Evolutionary conservation across 208 protist genomes (phyloP), one percentile per base, ranked within the genome.

Genomic region (Acanthamoeba healyi): DNA sequence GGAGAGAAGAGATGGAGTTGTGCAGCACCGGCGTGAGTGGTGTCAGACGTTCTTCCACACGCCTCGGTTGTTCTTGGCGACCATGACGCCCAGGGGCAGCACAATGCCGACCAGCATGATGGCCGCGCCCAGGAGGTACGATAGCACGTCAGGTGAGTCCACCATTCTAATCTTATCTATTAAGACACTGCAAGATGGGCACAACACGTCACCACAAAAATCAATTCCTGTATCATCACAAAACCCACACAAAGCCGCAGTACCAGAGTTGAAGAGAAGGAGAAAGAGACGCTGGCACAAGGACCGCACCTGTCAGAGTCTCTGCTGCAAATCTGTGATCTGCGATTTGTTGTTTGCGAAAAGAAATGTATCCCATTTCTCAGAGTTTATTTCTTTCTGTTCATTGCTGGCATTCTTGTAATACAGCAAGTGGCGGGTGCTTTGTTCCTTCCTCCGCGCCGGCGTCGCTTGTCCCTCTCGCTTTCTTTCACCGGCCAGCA

Each of bases 51-150:
- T 90, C 82, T 90, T 90, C 54, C 49, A 90, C 34, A 90, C 82
- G 82, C 82, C 82, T 9, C 42, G 65, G 34, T 90, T 90, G 82
- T 90, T 90, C 82, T 90, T 90, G n/a, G 40, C 34, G 22, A 90
- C 82, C 54, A 82, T 74, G 44, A 94, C 56, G 77, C 70, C 51
- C 46, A 92, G 79, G 5, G 42, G 40, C 1, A 94, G 34, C 29
- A 65, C 51, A 56, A 91, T 77, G 92, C 92, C 88, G 65, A 94
- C 9, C 14, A 87, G 51, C 46, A 92, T 72, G 56, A 91, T 61
- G 15, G 46, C 9, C n/a, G 82, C 82, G 34, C 82, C 82, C 42
- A 90, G 42, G 6, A 90, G 51, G 44, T 70, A 90, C 49, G 82
- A 90, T 4, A 49, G 6, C 32, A 90, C 14, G 82, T 67, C 82